Evolutionary conservation across 257 asterid genomes (phyloP).

Genomic region (Penstemon davidsonii): DNA sequence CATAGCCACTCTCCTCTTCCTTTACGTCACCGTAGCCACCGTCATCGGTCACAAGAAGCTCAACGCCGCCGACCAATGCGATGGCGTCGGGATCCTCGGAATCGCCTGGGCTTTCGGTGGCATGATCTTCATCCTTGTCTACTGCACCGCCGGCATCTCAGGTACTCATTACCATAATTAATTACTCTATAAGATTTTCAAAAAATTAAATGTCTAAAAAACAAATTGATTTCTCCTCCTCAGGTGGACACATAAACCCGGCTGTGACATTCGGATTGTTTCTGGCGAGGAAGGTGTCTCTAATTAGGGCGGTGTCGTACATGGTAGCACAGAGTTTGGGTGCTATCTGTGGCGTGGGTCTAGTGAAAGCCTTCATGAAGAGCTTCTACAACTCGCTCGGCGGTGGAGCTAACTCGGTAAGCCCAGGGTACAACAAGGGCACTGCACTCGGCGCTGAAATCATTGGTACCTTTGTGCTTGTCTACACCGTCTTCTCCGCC

Average conservation of each 20-base stretch:
- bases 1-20: slow-evolving; percentile 89
- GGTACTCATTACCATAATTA: slow-evolving; percentile 32
- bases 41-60: slow-evolving; percentile 81
- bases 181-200: too few species aligned
- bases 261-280: slow-evolving; percentile 90
- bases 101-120: slow-evolving; percentile 98
- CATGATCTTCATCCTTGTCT: slow-evolving; percentile 89
- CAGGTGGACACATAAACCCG: slow-evolving; percentile 87
- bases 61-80: slow-evolving; percentile 61
- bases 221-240: not conserved
- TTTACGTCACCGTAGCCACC: slow-evolving; percentile 82
- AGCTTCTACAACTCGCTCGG: slow-evolving; percentile 52
- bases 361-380: slow-evolving; percentile 87
- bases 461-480: slow-evolving; percentile 87
- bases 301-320: slow-evolving; percentile 71
- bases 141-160: slow-evolving; percentile 98
- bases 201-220: too few species aligned
- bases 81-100: slow-evolving; percentile 88
- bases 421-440: slow-evolving; percentile 71
- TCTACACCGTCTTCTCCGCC: slow-evolving; percentile 95
- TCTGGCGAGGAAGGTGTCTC: slow-evolving; percentile 84
- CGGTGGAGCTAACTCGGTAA: slow-evolving; percentile 75
- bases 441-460: slow-evolving; percentile 94
- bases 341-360: slow-evolving; percentile 86
- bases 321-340: slow-evolving; percentile 83